Evolutionary conservation across 2,329 filamentous ascomycete species (phyloP).

Genomic region (Colletotrichum sp.): DNA sequence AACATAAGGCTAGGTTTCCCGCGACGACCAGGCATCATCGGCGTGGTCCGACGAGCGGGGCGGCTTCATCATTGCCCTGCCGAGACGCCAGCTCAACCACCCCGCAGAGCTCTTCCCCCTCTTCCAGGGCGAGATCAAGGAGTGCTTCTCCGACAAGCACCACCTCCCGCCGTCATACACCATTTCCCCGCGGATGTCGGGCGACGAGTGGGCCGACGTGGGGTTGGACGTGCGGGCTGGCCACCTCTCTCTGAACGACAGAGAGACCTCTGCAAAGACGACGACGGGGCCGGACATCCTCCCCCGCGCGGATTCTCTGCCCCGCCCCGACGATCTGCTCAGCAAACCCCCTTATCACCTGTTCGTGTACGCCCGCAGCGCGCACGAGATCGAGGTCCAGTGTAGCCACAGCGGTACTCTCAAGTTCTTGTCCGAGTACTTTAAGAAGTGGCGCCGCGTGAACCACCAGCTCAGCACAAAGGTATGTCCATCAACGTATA

Average conservation of each 20-base stretch:
- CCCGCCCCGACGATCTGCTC: constrained; percentile 53
- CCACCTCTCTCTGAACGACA: constrained; percentile 21
- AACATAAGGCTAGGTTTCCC: constrained; percentile 21
- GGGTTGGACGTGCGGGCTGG: constrained; percentile 34
- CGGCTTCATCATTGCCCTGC: constrained; percentile 44
- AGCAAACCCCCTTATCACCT: constrained; percentile 53
- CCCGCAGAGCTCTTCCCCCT: constrained; percentile 37
- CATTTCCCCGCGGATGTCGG: neutral
- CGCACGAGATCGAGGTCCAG: constrained; percentile 43
- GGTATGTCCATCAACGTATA: constrained; percentile 23
- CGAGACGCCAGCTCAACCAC: constrained; percentile 33
- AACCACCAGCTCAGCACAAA: constrained; percentile 43
- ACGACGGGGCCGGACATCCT: constrained; percentile 33
- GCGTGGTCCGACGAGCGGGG: constrained; percentile 39
- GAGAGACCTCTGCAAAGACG: neutral
- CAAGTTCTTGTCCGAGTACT: constrained; percentile 48
- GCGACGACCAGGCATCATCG: constrained; percentile 33
- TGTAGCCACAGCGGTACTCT: constrained; percentile 53
- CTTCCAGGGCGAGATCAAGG: constrained; percentile 39
- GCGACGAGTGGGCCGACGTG: constrained; percentile 52
- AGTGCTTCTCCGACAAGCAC: constrained; percentile 35
- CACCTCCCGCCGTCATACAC: neutral
- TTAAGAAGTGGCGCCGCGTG: constrained; percentile 50
- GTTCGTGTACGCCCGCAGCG: constrained; percentile 36
- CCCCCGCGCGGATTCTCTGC: constrained; percentile 44